Evolutionary conservation across 768 basidiomycete genomes (phyloP).

Genomic region (Austroboletus eburneus): DNA sequence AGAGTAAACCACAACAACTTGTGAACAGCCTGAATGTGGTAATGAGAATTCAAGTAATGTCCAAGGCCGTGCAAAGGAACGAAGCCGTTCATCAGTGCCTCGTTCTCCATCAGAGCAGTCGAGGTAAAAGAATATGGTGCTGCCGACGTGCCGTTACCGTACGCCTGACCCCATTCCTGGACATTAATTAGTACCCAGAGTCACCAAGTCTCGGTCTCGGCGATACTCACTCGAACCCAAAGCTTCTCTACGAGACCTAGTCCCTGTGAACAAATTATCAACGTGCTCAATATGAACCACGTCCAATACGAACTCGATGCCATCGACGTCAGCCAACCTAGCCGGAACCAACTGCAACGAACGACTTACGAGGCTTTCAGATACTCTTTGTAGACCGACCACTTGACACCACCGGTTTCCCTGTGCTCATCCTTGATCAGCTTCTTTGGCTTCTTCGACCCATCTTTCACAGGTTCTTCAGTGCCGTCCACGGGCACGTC

Average conservation of each 20-base stretch:
- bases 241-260: slow-evolving; percentile 29
- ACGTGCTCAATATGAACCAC: slow-evolving; percentile 17
- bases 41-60: slow-evolving; percentile 15
- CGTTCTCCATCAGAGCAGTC: slow-evolving; percentile 24
- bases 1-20: slow-evolving; percentile 17
- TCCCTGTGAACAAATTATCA: slow-evolving; percentile 23
- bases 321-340: neutral
- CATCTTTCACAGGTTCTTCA: neutral
- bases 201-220: neutral
- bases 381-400: slow-evolving; percentile 66
- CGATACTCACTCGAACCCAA: slow-evolving; percentile 25
- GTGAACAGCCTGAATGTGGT: slow-evolving; percentile 12
- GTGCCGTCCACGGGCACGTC: slow-evolving; percentile 12
- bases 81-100: slow-evolving; percentile 24
- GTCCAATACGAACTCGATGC: slow-evolving; percentile 29
- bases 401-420: slow-evolving; percentile 78
- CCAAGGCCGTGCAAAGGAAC: slow-evolving; percentile 16
- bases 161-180: slow-evolving; percentile 30
- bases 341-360: neutral
- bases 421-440: slow-evolving; percentile 79
- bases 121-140: slow-evolving; percentile 19
- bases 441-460: slow-evolving; percentile 61
- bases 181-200: neutral
- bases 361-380: slow-evolving; percentile 57
- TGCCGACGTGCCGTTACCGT: slow-evolving; percentile 6